Evolutionary conservation across 2,329 filamentous ascomycete genomes (phyloP).

Genomic region (Penicillium aurantiogriseum): DNA sequence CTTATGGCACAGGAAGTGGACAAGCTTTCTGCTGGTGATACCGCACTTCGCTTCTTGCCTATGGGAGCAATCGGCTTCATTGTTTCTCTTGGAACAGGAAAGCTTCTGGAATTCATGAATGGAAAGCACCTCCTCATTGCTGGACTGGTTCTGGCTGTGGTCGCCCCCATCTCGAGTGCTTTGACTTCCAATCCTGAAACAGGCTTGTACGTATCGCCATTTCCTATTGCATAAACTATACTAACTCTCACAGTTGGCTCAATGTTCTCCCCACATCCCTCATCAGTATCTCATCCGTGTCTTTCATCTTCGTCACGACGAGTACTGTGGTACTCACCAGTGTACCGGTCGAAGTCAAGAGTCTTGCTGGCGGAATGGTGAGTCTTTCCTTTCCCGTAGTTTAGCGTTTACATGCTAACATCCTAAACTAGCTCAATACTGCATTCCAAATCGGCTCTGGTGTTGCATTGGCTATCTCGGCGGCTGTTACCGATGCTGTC

Average conservation of each 20-base stretch:
- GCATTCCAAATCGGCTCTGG: constrained; percentile 46
- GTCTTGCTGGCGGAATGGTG: constrained; percentile 43
- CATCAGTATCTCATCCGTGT: constrained; percentile 43
- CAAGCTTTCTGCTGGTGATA: constrained; percentile 39
- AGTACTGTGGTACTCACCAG: constrained; percentile 43
- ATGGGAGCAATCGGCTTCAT: constrained; percentile 44
- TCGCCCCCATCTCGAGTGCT: constrained; percentile 39
- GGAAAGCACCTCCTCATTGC: constrained; percentile 38
- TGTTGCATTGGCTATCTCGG: constrained; percentile 42
- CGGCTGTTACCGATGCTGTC: constrained; percentile 40
- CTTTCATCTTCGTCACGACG: constrained; percentile 44
- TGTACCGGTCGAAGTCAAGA: constrained; percentile 44
- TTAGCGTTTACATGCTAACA: neutral
- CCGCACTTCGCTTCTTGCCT: constrained; percentile 43
- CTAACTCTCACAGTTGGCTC: constrained; percentile 33
- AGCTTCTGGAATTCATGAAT: constrained; percentile 40
- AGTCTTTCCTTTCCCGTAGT: neutral
- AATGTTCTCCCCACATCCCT: constrained; percentile 42
- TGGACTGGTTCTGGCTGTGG: constrained; percentile 36
- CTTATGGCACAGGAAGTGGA: constrained; percentile 44
- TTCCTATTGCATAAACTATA: neutral
- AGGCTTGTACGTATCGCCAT: constrained; percentile 25
- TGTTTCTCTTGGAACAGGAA: constrained; percentile 36
- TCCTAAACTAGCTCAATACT: constrained; percentile 35
- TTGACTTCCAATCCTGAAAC: constrained; percentile 24